These are phyloP conservation scores for Posidonia oceanica DNA, from an alignment of 116 monocot genomes.

Conservation along the genomic window DNA sequence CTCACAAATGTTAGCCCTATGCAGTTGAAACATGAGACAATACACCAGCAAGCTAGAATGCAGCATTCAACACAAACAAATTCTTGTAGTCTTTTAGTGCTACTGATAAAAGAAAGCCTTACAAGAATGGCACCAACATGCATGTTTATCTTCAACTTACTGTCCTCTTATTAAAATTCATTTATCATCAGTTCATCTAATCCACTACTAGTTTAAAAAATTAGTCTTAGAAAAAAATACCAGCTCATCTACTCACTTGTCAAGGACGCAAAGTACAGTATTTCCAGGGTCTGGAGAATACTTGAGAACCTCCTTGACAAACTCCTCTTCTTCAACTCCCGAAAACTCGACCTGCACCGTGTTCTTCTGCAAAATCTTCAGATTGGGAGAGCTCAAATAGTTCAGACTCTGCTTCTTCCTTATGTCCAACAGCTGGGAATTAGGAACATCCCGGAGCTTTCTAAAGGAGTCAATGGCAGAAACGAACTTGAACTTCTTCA, in stretches of 20 bases:
- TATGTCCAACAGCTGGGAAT: conserved; percentile 68
- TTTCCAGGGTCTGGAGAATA: conserved; percentile 52
- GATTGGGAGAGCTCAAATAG: conserved; percentile 55
- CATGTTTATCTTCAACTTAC: too few species aligned
- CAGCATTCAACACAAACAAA: too few species aligned
- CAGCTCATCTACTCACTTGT: conserved; percentile 55
- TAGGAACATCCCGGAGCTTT: conserved; percentile 64
- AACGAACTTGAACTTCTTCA: conserved; percentile 71
- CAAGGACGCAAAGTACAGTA: conserved; percentile 66
- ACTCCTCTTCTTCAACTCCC: conserved; percentile 63
- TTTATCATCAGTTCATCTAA: too few species aligned
- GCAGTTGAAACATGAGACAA: too few species aligned
- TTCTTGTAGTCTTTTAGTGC: too few species aligned
- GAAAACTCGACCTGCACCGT: conserved; percentile 47
- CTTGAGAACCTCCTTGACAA: conserved; percentile 48
- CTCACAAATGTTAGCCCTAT: too few species aligned
- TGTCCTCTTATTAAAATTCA: too few species aligned
- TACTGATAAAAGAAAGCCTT: too few species aligned
- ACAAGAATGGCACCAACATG: too few species aligned
- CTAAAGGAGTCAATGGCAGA: conserved; percentile 57
- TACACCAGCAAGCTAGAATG: too few species aligned
- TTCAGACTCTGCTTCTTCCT: conserved; percentile 55
- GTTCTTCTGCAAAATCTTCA: conserved; percentile 59
- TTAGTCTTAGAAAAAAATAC: too few species aligned
- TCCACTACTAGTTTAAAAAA: too few species aligned